phyloP scores from a whole-genome alignment of 2,329 filamentous ascomycete genomes.

The Fusarium foetens region DNA sequence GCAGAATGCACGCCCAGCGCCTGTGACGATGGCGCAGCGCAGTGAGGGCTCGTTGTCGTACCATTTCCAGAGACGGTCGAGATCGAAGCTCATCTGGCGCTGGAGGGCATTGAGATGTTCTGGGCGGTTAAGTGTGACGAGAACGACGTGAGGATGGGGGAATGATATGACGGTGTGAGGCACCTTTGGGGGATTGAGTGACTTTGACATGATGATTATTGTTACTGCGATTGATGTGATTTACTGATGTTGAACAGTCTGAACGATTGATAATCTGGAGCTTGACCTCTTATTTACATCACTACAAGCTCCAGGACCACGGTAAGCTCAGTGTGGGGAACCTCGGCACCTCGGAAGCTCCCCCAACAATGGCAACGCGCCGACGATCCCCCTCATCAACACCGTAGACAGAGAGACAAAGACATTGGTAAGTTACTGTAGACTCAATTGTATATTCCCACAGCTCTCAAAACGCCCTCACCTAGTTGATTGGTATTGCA shows the following conservation, averaged over 20 bases:
- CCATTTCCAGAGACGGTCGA: slow-evolving; percentile 64
- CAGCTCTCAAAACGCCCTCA: slow-evolving; percentile 24
- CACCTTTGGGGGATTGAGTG: slow-evolving; percentile 54
- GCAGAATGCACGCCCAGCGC: slow-evolving; percentile 71
- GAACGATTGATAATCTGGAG: not conserved
- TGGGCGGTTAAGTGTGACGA: slow-evolving; percentile 70
- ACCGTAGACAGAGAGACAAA: not conserved
- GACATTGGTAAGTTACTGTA: not conserved
- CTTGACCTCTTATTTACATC: slow-evolving; percentile 12
- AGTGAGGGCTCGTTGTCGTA: slow-evolving; percentile 70
- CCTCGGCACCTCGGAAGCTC: slow-evolving; percentile 45
- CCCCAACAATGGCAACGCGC: slow-evolving; percentile 17
- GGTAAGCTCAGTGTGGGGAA: slow-evolving; percentile 44
- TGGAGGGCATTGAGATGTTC: slow-evolving; percentile 67
- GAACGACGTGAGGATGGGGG: slow-evolving; percentile 64
- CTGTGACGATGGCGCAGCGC: slow-evolving; percentile 71
- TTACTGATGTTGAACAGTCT: not conserved
- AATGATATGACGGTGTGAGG: slow-evolving; percentile 58
- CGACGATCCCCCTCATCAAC: slow-evolving; percentile 26
- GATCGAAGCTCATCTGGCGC: slow-evolving; percentile 58
- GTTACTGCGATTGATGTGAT: slow-evolving; percentile 9
- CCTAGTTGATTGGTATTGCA: slow-evolving; percentile 19
- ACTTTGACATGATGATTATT: slow-evolving; percentile 39
- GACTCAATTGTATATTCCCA: slow-evolving; percentile 10
- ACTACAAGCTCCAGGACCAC: slow-evolving; percentile 1